Evolutionary conservation across 768 basidiomycete genomes (phyloP).

Genomic region (Trametes villosa): DNA sequence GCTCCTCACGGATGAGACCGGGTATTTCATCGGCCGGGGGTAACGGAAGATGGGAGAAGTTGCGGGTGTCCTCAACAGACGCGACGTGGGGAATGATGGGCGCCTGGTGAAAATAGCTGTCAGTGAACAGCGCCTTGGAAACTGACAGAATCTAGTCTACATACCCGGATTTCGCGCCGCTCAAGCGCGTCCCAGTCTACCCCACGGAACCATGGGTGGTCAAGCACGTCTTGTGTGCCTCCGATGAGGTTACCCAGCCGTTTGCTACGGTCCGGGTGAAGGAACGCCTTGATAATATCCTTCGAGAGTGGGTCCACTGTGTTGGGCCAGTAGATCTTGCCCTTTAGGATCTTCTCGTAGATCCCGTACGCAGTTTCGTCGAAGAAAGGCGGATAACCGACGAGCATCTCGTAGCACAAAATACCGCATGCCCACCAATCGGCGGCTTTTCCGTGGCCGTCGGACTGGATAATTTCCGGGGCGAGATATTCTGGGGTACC

Average conservation of each 20-base stretch:
- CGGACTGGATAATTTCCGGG: constrained; percentile 96
- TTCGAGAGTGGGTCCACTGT: constrained; percentile 89
- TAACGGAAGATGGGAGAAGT: constrained; percentile 82
- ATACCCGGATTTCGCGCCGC: constrained; percentile 82
- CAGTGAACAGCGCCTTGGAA: constrained; percentile 8
- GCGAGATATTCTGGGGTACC: constrained; percentile 97
- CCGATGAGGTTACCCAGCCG: constrained; percentile 92
- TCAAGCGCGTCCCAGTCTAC: constrained; percentile 92
- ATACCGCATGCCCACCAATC: constrained; percentile 99
- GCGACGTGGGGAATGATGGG: constrained; percentile 85
- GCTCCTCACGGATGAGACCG: constrained; percentile 70
- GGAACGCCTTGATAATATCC: constrained; percentile 84
- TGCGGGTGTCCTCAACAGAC: constrained; percentile 81
- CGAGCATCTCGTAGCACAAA: constrained; percentile 97
- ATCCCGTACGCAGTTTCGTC: constrained; percentile 98
- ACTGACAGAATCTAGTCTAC: constrained; percentile 31
- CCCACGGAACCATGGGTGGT: constrained; percentile 94
- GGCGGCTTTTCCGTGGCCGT: constrained; percentile 96
- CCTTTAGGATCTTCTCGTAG: constrained; percentile 95
- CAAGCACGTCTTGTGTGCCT: constrained; percentile 88
- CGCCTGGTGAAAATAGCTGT: constrained; percentile 52
- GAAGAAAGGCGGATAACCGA: constrained; percentile 98
- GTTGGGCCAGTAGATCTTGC: constrained; percentile 88
- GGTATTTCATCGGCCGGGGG: constrained; percentile 80
- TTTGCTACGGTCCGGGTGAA: constrained; percentile 91